phyloP scores from a whole-genome alignment of 495 filamentous ascomycete genomes.

The Pseudotulostoma volvatum region DNA sequence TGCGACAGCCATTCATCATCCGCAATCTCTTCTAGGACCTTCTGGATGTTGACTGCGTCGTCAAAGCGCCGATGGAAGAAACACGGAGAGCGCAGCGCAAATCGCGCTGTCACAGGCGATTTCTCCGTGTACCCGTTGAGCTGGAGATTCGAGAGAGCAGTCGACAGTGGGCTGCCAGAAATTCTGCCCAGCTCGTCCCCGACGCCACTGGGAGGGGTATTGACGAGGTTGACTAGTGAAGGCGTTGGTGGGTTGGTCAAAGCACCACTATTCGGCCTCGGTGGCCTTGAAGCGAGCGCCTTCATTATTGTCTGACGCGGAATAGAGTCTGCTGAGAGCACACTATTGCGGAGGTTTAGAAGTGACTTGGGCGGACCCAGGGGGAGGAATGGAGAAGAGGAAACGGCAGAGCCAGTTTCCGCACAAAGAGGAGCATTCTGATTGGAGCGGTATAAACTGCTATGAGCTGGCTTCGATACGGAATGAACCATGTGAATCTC shows the following conservation, averaged over 20 bases:
- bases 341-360: conserved; percentile 40
- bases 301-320: conserved; percentile 80
- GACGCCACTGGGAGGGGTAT: conserved; percentile 12
- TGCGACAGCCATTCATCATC: conserved; percentile 85
- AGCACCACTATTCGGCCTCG: conserved; percentile 33
- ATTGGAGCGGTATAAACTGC: too few species aligned
- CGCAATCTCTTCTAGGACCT: conserved; percentile 81
- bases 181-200: conserved; percentile 30
- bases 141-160: conserved; percentile 47
- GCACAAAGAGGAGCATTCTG: too few species aligned
- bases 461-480: too few species aligned
- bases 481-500: conserved; percentile 18
- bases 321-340: conserved; percentile 51
- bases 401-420: conserved; percentile 14
- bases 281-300: conserved; percentile 59
- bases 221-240: conserved; percentile 32
- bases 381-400: conserved; percentile 21
- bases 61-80: conserved; percentile 97
- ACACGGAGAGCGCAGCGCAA: conserved; percentile 72
- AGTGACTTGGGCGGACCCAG: conserved; percentile 26
- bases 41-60: conserved; percentile 86
- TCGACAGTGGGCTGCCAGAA: conserved; percentile 39
- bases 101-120: conserved; percentile 43
- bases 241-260: conserved; percentile 31
- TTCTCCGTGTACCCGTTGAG: conserved; percentile 24